Evolutionary conservation across 148 eudicot species (phyloP), one percentile per base, ranked within the genome.

Genomic region (Nepenthes gracilis): DNA sequence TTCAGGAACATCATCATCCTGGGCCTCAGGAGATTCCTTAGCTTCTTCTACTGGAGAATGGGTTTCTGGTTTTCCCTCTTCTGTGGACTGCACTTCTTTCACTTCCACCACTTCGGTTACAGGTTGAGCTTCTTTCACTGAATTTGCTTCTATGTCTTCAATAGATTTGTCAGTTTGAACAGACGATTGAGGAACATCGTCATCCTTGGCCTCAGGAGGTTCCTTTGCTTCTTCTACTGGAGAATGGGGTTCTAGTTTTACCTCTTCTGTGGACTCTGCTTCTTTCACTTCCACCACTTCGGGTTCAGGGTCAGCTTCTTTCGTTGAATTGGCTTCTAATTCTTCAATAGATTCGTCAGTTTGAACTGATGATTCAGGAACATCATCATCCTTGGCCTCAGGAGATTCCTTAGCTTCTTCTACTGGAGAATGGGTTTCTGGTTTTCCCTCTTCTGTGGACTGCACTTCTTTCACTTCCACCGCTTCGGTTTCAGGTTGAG

Each of bases 1-100:
- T 51, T 59, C 52, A 1, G 38, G 34, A 45, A 62, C 59, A 61
- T 61, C 70, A 53, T 40, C 59, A 63, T 70, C 33, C 74, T 68
- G 32, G 40, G 13, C 43, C 63, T 62, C 59, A 36, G 33, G 33
- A 54, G 48, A 33, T 65, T 59, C 58, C 38, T 66, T 57, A 9
- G 68, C 69, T 13, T 60, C 53, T 62, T 68, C 73, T 38, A 63
- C 67, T 43, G 40, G 32, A 43, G 45, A 23, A 36, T 47, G 48
- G 67, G 38, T 23, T 23, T 23, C 23, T 12, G 33, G 34, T 61
- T 66, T 64, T 15, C 33, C 48, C 65, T 48, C 70, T 63, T 65
- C 33, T 79, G 68, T 35, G 35, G 13, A 33, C 62, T 56, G 59
- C 45, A 40, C 8, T 40, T 10, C 53, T 49, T 9, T 5, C 12